These are phyloP conservation scores for Salvia hispanica DNA, from an alignment of 257 asterid genomes.

Conservation along the genomic window DNA sequence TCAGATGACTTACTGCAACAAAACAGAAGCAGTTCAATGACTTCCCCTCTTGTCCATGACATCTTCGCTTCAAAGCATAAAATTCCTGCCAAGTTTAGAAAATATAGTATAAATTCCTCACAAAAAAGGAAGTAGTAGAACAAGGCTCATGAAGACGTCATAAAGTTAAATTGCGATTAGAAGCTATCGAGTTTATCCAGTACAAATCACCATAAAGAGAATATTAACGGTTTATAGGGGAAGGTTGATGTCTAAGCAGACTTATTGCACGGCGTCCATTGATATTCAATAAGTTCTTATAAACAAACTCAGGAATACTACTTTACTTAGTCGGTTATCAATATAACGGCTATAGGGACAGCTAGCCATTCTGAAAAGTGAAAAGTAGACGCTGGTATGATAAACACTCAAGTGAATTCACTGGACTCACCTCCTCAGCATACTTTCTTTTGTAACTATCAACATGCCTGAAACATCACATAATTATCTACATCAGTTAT, in stretches of 20 bases:
- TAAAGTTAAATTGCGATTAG: slow-evolving; percentile 2
- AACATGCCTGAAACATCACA: slow-evolving; percentile 64
- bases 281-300: slow-evolving; percentile 9
- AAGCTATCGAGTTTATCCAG: slow-evolving; percentile 1
- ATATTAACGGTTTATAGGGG: slow-evolving; percentile 11
- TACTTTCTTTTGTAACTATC: slow-evolving; percentile 75
- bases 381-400: slow-evolving; percentile 1
- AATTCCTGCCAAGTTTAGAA: slow-evolving; percentile 65
- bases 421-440: slow-evolving; percentile 79
- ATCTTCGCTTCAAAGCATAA: slow-evolving; percentile 81
- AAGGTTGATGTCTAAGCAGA: slow-evolving; percentile 17
- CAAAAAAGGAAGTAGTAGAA: neutral
- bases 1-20: slow-evolving; percentile 64
- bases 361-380: neutral
- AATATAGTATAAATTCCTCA: slow-evolving; percentile 25
- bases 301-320: slow-evolving; percentile 19
- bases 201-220: slow-evolving; percentile 10
- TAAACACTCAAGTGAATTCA: neutral
- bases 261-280: slow-evolving; percentile 15
- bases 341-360: slow-evolving; percentile 6
- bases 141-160: slow-evolving; percentile 18
- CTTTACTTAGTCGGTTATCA: slow-evolving; percentile 17
- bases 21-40: slow-evolving; percentile 84
- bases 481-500: slow-evolving; percentile 29
- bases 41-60: slow-evolving; percentile 76